A percentile compares a stretch with the other conserved stretches of the same genome.
Evolutionary conservation across 257 asterid species (phyloP).

Genomic region (Solanum medicagineum): DNA sequence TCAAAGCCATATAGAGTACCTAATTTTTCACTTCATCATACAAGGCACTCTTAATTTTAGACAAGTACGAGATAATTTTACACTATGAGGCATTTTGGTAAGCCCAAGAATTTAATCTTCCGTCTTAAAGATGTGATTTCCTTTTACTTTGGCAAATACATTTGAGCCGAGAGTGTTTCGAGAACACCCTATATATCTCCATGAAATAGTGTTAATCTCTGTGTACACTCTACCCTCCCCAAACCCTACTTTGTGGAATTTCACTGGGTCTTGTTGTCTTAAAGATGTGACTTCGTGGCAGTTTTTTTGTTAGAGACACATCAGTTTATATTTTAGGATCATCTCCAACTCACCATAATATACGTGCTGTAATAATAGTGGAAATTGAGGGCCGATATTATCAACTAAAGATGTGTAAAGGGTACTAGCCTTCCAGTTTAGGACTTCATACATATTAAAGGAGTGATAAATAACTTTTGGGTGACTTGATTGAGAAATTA

Average conservation of each 20-base stretch:
- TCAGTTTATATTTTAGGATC: background rate
- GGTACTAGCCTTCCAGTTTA: background rate
- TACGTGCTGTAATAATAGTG: background rate
- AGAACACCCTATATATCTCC: too few species aligned
- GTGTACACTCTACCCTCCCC: too few species aligned
- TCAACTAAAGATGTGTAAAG: background rate
- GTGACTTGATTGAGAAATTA: background rate
- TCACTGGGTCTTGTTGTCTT: background rate
- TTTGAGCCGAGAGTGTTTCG: too few species aligned
- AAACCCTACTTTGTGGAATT: too few species aligned
- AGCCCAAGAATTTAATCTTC: background rate
- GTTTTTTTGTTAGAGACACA: background rate
- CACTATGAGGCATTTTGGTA: background rate
- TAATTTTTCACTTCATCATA: background rate
- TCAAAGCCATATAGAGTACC: background rate
- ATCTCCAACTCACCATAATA: background rate
- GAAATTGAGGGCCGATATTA: background rate
- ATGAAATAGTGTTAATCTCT: too few species aligned
- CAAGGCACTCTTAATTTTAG: background rate
- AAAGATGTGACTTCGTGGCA: background rate
- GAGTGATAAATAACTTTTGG: background rate
- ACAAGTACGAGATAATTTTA: background rate
- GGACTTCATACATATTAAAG: background rate
- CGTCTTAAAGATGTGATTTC: background rate
- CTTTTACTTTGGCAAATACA: too few species aligned